Conservation (phyloP, 129 eudicot genomes). For the Chrysanthemum lavandulifolium region DNA sequence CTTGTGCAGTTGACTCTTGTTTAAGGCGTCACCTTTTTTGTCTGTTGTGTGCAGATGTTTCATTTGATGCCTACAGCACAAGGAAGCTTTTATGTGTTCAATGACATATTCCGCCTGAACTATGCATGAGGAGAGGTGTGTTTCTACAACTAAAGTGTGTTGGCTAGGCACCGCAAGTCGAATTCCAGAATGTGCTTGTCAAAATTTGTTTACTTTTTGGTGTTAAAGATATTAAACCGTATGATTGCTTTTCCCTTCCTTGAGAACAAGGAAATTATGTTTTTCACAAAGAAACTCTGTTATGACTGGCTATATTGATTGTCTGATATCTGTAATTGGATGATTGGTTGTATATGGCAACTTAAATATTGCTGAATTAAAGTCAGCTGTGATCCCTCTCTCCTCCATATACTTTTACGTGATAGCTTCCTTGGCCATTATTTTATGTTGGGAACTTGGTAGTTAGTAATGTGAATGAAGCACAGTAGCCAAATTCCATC, state of each 20-base stretch:
- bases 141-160: conserved; percentile 3
- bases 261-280: conserved; percentile 26
- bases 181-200: conserved; percentile 16
- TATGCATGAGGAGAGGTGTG: conserved; percentile 40
- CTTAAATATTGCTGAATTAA: conserved; percentile 10
- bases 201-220: conserved; percentile 19
- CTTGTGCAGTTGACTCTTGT: background rate
- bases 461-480: conserved; percentile 2
- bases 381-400: conserved; percentile 6
- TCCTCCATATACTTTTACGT: background rate
- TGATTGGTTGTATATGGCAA: conserved; percentile 29
- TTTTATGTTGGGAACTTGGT: background rate
- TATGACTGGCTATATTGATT: conserved; percentile 18
- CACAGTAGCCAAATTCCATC: background rate
- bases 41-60: conserved; percentile 56
- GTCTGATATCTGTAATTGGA: conserved; percentile 22
- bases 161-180: background rate
- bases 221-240: conserved; percentile 27
- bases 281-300: conserved; percentile 13
- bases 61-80: conserved; percentile 83
- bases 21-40: background rate
- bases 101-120: conserved; percentile 67
- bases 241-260: conserved; percentile 22
- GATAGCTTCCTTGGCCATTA: background rate
- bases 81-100: conserved; percentile 69